phyloP scores from a whole-genome alignment of 352 stramenopile genomes.

The Phytophthora boehmeriae region DNA sequence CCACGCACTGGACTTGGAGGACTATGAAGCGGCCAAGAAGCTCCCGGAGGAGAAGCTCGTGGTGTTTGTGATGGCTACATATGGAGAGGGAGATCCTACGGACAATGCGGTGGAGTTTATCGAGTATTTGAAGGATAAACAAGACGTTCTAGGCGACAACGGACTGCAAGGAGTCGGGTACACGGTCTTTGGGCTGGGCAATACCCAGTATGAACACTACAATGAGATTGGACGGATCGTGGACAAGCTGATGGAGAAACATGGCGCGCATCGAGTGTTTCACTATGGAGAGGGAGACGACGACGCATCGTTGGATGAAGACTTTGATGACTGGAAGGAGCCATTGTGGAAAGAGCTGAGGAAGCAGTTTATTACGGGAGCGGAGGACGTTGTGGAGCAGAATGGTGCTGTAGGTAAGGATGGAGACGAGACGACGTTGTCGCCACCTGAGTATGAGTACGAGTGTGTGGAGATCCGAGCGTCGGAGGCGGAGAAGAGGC shows the following conservation, averaged over 20 bases:
- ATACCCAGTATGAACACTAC: constrained; percentile 99
- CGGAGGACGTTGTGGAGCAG: constrained; percentile 26
- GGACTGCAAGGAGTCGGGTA: constrained; percentile 81
- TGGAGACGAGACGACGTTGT: constrained; percentile 20
- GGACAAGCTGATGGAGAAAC: constrained; percentile 85
- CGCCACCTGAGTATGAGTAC: constrained; percentile 67
- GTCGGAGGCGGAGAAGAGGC: constrained; percentile 19
- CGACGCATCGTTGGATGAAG: constrained; percentile 93
- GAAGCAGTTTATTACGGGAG: constrained; percentile 60
- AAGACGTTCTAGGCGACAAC: constrained; percentile 18
- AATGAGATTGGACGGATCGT: constrained; percentile 96
- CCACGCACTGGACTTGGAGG: constrained; percentile 94
- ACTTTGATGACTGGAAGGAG: constrained; percentile 96
- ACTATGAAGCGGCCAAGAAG: constrained; percentile 85
- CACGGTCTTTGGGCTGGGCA: constrained; percentile 98
- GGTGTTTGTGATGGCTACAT: constrained; percentile 97
- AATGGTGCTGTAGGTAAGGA: constrained; percentile 1
- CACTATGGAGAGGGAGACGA: constrained; percentile 96
- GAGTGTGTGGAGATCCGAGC: constrained; percentile 50
- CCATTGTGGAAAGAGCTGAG: constrained; percentile 84
- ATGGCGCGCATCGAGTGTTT: constrained; percentile 88
- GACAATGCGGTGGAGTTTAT: constrained; percentile 97
- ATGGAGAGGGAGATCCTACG: constrained; percentile 98
- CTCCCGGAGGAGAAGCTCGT: constrained; percentile 63
- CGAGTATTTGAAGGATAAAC: constrained; percentile 88